phyloP scores from a whole-genome alignment of 2,329 filamentous ascomycete genomes.

The Camptophora hylomeconis region DNA sequence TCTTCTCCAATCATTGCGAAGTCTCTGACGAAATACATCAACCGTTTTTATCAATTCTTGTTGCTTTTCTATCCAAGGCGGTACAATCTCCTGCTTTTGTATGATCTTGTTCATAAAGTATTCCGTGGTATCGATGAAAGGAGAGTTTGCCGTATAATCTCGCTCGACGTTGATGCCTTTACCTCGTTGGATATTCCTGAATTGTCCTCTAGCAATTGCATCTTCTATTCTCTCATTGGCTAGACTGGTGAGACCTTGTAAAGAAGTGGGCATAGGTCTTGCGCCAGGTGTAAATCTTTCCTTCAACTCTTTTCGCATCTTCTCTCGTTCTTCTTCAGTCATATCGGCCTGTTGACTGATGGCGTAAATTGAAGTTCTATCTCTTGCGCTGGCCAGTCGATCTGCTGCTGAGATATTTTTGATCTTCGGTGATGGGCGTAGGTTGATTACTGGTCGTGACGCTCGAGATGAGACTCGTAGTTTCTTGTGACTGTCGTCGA shows the following conservation, averaged over 20 bases:
- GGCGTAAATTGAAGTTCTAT: slow-evolving; percentile 44
- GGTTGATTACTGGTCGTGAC: slow-evolving; percentile 23
- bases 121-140: slow-evolving; percentile 91
- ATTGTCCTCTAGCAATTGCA: slow-evolving; percentile 82
- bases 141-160: slow-evolving; percentile 71
- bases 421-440: slow-evolving; percentile 32
- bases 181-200: slow-evolving; percentile 70
- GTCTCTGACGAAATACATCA: slow-evolving; percentile 55
- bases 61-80: slow-evolving; percentile 98
- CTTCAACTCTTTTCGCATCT: slow-evolving; percentile 58
- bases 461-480: slow-evolving; percentile 31
- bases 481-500: slow-evolving; percentile 49
- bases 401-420: slow-evolving; percentile 31
- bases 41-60: slow-evolving; percentile 67
- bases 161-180: slow-evolving; percentile 55
- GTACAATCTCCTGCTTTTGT: slow-evolving; percentile 85
- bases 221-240: slow-evolving; percentile 91
- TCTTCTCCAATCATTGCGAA: slow-evolving; percentile 72
- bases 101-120: slow-evolving; percentile 99
- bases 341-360: slow-evolving; percentile 42
- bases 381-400: slow-evolving; percentile 45
- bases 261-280: slow-evolving; percentile 58
- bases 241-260: slow-evolving; percentile 66
- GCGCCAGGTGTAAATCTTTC: slow-evolving; percentile 67
- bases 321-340: slow-evolving; percentile 59